Percentiles rank a stretch among this genome's conserved stretches.
These are phyloP conservation scores for Osmanthus fragrans DNA, from an alignment of 257 asterid species.

Conservation along the genomic window DNA sequence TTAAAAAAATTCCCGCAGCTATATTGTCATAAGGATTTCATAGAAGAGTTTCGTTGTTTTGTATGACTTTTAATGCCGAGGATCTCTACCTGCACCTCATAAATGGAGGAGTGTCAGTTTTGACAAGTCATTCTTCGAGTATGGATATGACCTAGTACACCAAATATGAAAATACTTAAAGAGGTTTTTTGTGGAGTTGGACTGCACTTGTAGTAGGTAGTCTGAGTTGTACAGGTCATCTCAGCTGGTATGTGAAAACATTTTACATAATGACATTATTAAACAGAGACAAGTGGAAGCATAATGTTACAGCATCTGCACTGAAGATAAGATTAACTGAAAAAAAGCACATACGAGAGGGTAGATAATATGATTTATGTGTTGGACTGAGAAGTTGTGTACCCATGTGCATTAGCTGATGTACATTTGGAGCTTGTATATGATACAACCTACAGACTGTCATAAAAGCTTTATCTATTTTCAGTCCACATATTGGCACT, in stretches of 20 bases:
- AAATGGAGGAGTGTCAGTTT: background rate
- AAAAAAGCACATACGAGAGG: background rate
- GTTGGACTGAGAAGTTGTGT: background rate
- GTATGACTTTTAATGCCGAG: background rate
- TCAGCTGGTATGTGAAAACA: background rate
- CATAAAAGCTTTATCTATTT: background rate
- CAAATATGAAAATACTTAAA: background rate
- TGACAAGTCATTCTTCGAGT: background rate
- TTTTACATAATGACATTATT: background rate
- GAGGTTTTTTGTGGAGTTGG: background rate
- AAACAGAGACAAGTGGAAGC: background rate
- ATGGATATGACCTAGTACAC: background rate
- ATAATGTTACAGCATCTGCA: background rate
- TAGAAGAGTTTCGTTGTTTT: background rate
- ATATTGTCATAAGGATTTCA: background rate
- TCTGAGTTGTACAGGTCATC: background rate
- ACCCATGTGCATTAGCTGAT: background rate
- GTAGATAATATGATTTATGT: background rate
- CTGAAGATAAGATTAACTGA: background rate
- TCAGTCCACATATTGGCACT: background rate
- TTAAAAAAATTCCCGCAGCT: too few species aligned
- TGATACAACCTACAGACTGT: background rate
- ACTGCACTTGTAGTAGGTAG: background rate
- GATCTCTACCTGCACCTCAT: background rate
- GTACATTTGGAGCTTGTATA: background rate